These are phyloP conservation scores for Tylopilus cervinicoccineus DNA, from an alignment of 768 basidiomycete genomes.

Conservation along the genomic window DNA sequence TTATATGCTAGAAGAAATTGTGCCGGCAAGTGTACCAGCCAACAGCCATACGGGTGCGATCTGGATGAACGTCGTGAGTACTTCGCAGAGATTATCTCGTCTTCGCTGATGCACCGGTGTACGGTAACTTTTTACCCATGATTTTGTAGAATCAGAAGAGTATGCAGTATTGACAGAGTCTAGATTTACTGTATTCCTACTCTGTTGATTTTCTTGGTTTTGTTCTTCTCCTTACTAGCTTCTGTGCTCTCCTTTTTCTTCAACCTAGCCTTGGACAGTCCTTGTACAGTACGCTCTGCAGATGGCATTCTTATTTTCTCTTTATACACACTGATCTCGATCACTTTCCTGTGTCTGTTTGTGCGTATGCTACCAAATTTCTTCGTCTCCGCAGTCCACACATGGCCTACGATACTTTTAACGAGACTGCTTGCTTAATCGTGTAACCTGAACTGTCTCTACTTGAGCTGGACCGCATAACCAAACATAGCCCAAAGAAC, in stretches of 20 bases:
- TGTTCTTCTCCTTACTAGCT: constrained; percentile 4
- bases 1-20: constrained; percentile 69
- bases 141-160: constrained; percentile 22
- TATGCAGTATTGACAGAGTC: constrained; percentile 20
- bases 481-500: not conserved
- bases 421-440: constrained; percentile 12
- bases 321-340: constrained; percentile 22
- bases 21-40: constrained; percentile 32
- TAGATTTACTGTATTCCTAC: not conserved
- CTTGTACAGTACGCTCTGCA: constrained; percentile 21
- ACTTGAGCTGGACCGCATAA: not conserved
- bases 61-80: constrained; percentile 46
- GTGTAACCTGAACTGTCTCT: constrained; percentile 6
- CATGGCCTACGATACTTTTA: constrained; percentile 19
- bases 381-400: not conserved
- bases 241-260: not conserved
- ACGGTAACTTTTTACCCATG: constrained; percentile 1
- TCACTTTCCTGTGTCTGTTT: not conserved
- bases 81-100: constrained; percentile 26
- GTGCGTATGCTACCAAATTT: constrained; percentile 12
- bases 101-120: constrained; percentile 28
- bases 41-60: constrained; percentile 31
- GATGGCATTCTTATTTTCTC: constrained; percentile 31
- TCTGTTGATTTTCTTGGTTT: constrained; percentile 4
- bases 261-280: constrained; percentile 12